Evolutionary conservation across 2,329 filamentous ascomycete genomes (phyloP).

Genomic region (Eutypa lata): DNA sequence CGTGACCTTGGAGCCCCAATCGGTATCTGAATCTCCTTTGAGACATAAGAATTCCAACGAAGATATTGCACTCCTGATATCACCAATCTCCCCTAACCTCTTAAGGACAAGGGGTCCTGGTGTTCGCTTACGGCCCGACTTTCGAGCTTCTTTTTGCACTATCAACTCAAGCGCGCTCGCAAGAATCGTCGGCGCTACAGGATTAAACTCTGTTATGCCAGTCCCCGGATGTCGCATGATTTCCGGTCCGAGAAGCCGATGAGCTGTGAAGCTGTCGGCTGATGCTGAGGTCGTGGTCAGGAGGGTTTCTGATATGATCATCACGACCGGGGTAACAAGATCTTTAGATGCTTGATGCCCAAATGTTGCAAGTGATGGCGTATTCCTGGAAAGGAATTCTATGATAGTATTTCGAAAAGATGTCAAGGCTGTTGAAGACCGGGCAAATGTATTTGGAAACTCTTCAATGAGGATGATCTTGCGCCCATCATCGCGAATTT

Average conservation of each 20-base stretch:
- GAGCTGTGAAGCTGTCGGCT: slow-evolving; percentile 88
- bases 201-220: slow-evolving; percentile 85
- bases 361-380: slow-evolving; percentile 51
- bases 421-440: slow-evolving; percentile 60
- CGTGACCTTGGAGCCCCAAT: slow-evolving; percentile 72
- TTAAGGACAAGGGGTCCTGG: slow-evolving; percentile 78
- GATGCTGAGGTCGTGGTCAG: slow-evolving; percentile 81
- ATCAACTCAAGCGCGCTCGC: slow-evolving; percentile 79
- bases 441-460: slow-evolving; percentile 72
- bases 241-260: slow-evolving; percentile 82
- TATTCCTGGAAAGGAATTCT: slow-evolving; percentile 69
- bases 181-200: slow-evolving; percentile 81
- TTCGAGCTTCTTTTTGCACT: slow-evolving; percentile 79
- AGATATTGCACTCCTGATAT: slow-evolving; percentile 88
- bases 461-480: slow-evolving; percentile 76
- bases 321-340: slow-evolving; percentile 69
- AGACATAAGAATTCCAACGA: slow-evolving; percentile 90
- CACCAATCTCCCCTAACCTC: slow-evolving; percentile 78
- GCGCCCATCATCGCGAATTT: slow-evolving; percentile 24
- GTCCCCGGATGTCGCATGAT: slow-evolving; percentile 79
- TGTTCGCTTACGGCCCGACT: slow-evolving; percentile 70
- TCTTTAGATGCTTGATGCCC: slow-evolving; percentile 39
- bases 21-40: slow-evolving; percentile 69
- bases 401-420: slow-evolving; percentile 74
- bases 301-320: slow-evolving; percentile 89